These are phyloP conservation scores for Zoysia pacifica DNA, from an alignment of 176 grass and related monocot genomes.

Conservation along the genomic window DNA sequence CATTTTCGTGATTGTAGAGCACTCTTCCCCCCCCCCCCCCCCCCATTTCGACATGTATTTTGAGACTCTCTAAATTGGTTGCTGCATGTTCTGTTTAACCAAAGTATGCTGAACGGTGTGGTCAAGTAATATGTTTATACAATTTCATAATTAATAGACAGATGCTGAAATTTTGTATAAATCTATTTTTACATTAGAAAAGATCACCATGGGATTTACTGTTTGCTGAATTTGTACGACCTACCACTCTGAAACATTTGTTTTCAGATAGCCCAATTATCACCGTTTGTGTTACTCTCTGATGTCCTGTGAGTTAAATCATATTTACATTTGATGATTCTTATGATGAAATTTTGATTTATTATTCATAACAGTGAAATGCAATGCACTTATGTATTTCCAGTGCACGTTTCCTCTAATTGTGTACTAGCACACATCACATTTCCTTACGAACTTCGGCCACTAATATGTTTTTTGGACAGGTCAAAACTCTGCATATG, in stretches of 20 bases:
- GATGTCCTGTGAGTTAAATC: neutral
- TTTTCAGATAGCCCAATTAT: neutral
- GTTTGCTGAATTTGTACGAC: neutral
- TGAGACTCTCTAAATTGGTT: neutral
- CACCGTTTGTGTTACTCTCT: neutral
- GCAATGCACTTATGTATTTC: neutral
- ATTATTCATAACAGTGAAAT: neutral
- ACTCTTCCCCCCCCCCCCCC: too few species aligned
- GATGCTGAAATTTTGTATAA: neutral
- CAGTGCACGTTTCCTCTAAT: neutral
- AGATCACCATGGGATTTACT: neutral
- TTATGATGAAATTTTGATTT: neutral
- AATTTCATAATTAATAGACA: too few species aligned
- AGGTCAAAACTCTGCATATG: conserved; percentile 55
- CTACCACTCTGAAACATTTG: neutral
- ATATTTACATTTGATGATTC: neutral
- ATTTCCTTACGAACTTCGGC: neutral
- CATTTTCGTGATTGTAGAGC: neutral
- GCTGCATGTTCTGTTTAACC: neutral
- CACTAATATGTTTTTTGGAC: neutral
- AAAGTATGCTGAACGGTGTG: neutral
- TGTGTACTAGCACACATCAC: neutral
- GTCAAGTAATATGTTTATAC: too few species aligned
- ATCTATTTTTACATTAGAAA: neutral
- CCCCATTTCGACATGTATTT: too few species aligned